phyloP scores from a whole-genome alignment of 768 basidiomycete genomes.

The Coprinellus aureogranulatus region DNA sequence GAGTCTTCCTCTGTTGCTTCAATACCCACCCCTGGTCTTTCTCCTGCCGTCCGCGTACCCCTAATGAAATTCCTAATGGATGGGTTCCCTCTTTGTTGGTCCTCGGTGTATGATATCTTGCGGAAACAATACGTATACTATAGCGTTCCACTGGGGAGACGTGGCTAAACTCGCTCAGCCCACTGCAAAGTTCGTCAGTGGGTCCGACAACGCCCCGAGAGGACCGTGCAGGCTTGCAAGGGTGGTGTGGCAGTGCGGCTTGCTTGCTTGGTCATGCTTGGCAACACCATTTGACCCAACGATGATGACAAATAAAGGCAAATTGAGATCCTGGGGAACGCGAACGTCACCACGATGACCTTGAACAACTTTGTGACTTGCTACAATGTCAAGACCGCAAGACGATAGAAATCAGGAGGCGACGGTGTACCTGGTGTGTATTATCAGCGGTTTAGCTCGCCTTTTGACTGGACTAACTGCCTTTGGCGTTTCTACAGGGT shows the following conservation, averaged over 20 bases:
- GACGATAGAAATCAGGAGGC: slow-evolving; percentile 92
- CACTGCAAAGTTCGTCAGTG: too few species aligned
- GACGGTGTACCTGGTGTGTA: slow-evolving; percentile 77
- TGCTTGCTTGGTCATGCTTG: background rate
- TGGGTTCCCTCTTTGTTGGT: background rate
- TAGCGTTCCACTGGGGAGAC: too few species aligned
- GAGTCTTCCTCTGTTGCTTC: background rate
- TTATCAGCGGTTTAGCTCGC: background rate
- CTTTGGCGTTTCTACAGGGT: slow-evolving; percentile 50
- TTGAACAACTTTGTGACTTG: slow-evolving; percentile 7
- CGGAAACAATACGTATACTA: too few species aligned
- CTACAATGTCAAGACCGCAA: slow-evolving; percentile 64
- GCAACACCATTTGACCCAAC: background rate
- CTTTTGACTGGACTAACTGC: slow-evolving; percentile 7
- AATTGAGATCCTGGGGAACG: background rate
- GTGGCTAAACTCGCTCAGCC: too few species aligned
- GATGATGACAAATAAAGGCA: background rate
- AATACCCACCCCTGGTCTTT: slow-evolving; percentile 1
- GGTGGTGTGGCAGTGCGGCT: background rate
- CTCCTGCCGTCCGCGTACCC: background rate
- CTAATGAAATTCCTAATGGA: slow-evolving; percentile 4
- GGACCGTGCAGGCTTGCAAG: too few species aligned
- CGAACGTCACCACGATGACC: too few species aligned
- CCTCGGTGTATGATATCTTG: too few species aligned
- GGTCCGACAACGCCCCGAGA: too few species aligned